phyloP scores from a whole-genome alignment of 257 asterid species.

The Solanum ossicruentum region DNA sequence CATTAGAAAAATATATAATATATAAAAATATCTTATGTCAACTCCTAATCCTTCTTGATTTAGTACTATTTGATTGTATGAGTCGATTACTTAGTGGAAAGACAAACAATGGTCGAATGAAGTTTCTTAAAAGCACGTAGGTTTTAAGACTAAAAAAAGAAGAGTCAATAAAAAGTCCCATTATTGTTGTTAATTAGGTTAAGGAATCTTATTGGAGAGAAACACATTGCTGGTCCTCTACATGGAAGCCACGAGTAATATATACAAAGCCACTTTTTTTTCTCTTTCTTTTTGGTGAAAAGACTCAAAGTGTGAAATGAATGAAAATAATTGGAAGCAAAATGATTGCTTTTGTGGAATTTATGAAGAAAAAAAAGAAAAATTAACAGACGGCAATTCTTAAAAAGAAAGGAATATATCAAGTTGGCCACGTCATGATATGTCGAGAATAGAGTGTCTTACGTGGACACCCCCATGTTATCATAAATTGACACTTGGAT shows the following conservation, averaged over 20 bases:
- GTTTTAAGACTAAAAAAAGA: neutral
- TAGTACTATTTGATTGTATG: neutral
- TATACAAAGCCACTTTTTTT: too few species aligned
- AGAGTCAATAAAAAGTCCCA: neutral
- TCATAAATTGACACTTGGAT: conserved; percentile 32
- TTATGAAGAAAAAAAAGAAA: neutral
- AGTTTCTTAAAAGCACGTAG: neutral
- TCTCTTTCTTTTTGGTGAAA: neutral
- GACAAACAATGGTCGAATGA: neutral
- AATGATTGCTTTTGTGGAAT: conserved; percentile 15
- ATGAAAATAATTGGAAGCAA: conserved; percentile 8
- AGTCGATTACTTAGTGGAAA: neutral
- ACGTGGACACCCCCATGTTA: conserved; percentile 2
- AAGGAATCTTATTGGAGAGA: neutral
- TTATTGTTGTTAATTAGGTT: neutral
- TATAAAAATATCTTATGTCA: neutral
- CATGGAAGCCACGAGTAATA: neutral
- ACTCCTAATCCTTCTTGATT: neutral
- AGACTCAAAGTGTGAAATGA: conserved; percentile 2
- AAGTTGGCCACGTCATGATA: conserved; percentile 9
- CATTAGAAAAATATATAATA: neutral
- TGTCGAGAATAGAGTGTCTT: neutral
- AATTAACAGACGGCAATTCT: neutral
- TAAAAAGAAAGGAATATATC: neutral
- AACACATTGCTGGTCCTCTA: neutral